phyloP scores from a whole-genome alignment of 305 asterid genomes.

The Petunia hybrid region DNA sequence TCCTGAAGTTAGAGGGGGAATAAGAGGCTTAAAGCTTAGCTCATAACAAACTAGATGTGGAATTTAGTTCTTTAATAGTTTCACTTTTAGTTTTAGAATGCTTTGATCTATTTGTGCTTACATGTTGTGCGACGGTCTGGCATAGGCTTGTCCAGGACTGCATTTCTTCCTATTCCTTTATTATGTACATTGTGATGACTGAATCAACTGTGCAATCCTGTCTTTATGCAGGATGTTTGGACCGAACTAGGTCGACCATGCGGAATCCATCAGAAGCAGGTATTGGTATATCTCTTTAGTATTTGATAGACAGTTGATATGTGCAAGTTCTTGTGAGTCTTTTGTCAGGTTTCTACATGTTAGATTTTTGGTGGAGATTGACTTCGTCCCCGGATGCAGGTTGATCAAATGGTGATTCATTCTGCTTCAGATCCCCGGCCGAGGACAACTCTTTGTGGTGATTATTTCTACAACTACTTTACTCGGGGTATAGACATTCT shows the following conservation, averaged over 20 bases:
- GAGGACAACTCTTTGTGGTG: constrained; percentile 82
- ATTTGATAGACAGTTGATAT: neutral
- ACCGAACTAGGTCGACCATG: constrained; percentile 91
- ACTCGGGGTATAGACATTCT: constrained; percentile 88
- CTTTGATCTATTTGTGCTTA: constrained; percentile 9
- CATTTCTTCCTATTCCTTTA: neutral
- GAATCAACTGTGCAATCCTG: constrained; percentile 23
- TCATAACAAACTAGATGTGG: constrained; percentile 3
- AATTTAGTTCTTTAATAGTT: constrained; percentile 7
- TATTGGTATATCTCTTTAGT: constrained; percentile 24
- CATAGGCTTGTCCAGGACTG: neutral
- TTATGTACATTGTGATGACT: neutral
- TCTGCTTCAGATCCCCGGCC: constrained; percentile 90
- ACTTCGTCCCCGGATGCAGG: constrained; percentile 52
- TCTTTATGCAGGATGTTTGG: constrained; percentile 78
- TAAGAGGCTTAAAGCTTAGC: constrained; percentile 6
- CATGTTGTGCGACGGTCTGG: constrained; percentile 2
- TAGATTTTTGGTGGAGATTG: constrained; percentile 33
- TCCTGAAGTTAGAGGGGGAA: constrained; percentile 12
- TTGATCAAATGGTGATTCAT: constrained; percentile 95
- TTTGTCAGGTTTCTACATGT: constrained; percentile 1
- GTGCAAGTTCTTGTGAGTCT: neutral
- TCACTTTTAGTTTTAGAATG: neutral
- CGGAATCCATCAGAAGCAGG: constrained; percentile 94
- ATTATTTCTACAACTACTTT: constrained; percentile 89